Conservation (phyloP, 2,329 filamentous ascomycete genomes). For the Basipetospora chlamydospora region DNA sequence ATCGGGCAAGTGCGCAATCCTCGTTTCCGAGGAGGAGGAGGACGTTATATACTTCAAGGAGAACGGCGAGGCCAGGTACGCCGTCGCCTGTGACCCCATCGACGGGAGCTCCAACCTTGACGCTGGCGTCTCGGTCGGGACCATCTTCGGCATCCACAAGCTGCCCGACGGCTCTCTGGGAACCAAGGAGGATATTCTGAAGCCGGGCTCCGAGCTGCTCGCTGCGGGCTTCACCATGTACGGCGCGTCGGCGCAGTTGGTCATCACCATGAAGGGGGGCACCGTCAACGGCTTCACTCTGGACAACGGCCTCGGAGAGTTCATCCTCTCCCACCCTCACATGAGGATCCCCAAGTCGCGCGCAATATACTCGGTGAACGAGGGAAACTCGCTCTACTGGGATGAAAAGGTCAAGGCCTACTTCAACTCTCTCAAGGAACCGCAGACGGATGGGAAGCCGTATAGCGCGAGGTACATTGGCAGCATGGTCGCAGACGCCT, state of each 20-base stretch:
- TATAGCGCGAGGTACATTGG: constrained; percentile 95
- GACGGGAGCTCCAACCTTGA: constrained; percentile 96
- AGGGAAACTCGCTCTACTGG: constrained; percentile 97
- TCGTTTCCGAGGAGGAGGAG: constrained; percentile 98
- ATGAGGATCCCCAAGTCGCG: constrained; percentile 75
- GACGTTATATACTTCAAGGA: constrained; percentile 76
- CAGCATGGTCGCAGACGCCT: constrained; percentile 96
- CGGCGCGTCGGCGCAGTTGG: constrained; percentile 87
- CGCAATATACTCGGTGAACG: constrained; percentile 94
- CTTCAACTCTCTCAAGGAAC: constrained; percentile 78
- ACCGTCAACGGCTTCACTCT: constrained; percentile 95
- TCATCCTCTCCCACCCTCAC: constrained; percentile 92
- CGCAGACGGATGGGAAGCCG: constrained; percentile 62
- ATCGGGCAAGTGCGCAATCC: constrained; percentile 74
- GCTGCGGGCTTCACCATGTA: constrained; percentile 99
- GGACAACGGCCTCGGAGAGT: constrained; percentile 92
- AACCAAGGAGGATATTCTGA: constrained; percentile 72
- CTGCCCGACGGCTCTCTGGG: constrained; percentile 62
- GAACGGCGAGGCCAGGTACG: constrained; percentile 67
- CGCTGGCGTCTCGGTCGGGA: constrained; percentile 92
- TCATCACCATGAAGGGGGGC: constrained; percentile 90
- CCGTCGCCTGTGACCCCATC: constrained; percentile 93
- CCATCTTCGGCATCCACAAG: constrained; percentile 92
- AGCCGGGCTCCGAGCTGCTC: constrained; percentile 79
- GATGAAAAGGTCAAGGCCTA: constrained; percentile 74